These are phyloP conservation scores for Saccharomyces hybrid DNA, from an alignment of 1,139 yeast genomes.

Conservation along the genomic window DNA sequence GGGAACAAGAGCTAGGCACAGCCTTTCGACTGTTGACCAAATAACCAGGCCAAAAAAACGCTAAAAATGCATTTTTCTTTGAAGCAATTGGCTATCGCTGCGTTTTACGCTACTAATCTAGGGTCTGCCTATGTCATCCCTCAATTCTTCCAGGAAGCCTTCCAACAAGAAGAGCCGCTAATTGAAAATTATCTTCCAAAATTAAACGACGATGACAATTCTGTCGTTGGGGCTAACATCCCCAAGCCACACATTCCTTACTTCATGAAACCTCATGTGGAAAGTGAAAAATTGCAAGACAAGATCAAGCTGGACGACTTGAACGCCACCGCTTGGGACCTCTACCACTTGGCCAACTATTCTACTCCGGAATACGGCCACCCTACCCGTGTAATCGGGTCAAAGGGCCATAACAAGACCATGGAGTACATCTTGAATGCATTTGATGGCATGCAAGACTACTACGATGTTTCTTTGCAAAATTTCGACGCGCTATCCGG, in stretches of 20 bases:
- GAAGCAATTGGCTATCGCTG: constrained; percentile 1
- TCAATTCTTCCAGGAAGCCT: constrained; percentile 15
- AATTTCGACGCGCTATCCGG: constrained; percentile 68
- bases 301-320: constrained; percentile 53
- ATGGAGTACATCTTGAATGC: constrained; percentile 56
- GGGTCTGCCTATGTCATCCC: constrained; percentile 21
- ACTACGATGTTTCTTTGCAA: constrained; percentile 61
- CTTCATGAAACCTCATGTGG: constrained; percentile 40
- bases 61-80: background rate
- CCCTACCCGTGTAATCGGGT: constrained; percentile 91
- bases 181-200: too few relatives aligned
- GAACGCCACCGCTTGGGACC: constrained; percentile 51
- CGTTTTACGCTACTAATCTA: constrained; percentile 1
- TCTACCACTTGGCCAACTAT: constrained; percentile 56
- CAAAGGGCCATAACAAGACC: constrained; percentile 79
- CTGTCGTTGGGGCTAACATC: background rate
- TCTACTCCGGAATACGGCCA: constrained; percentile 59
- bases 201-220: background rate
- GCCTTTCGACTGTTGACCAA: too few relatives aligned
- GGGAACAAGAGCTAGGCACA: too few relatives aligned
- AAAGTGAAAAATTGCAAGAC: constrained; percentile 56
- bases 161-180: constrained; percentile 5
- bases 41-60: background rate
- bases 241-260: constrained; percentile 26
- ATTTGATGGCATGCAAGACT: constrained; percentile 51